Percentiles rank a stretch among this genome's conserved stretches.
Evolutionary conservation across 2,329 filamentous ascomycete species (phyloP).

Genomic region (Ophiostoma australiae): DNA sequence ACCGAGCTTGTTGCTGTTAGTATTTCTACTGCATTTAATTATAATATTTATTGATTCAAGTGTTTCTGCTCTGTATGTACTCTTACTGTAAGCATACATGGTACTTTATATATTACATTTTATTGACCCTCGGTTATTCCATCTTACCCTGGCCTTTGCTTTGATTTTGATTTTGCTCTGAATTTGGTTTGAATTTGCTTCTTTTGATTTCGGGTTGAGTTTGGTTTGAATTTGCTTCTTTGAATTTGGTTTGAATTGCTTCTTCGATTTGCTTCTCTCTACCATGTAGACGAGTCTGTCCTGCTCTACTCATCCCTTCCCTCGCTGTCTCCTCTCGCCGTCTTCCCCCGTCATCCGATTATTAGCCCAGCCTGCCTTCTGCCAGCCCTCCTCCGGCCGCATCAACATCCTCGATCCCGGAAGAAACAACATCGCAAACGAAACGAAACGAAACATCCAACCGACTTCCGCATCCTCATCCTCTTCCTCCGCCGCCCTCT

Average conservation of each 20-base stretch:
- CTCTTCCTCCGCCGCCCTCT: too few species aligned
- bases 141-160: background rate
- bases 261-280: background rate
- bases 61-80: too few species aligned
- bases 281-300: background rate
- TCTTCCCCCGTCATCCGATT: background rate
- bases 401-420: background rate
- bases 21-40: background rate
- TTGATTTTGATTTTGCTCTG: background rate
- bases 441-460: background rate
- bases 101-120: background rate
- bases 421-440: slow-evolving; percentile 7
- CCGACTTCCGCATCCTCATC: background rate
- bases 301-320: background rate
- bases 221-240: background rate
- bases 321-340: background rate
- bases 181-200: too few species aligned
- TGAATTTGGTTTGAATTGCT: too few species aligned
- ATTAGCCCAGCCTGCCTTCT: background rate
- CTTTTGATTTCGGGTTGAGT: too few species aligned
- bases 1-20: background rate
- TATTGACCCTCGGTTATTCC: background rate
- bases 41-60: background rate
- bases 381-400: background rate
- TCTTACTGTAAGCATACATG: too few species aligned